These are phyloP conservation scores for Dactylellina drechsleri DNA, from an alignment of 2,329 filamentous ascomycete genomes.

Conservation along the genomic window DNA sequence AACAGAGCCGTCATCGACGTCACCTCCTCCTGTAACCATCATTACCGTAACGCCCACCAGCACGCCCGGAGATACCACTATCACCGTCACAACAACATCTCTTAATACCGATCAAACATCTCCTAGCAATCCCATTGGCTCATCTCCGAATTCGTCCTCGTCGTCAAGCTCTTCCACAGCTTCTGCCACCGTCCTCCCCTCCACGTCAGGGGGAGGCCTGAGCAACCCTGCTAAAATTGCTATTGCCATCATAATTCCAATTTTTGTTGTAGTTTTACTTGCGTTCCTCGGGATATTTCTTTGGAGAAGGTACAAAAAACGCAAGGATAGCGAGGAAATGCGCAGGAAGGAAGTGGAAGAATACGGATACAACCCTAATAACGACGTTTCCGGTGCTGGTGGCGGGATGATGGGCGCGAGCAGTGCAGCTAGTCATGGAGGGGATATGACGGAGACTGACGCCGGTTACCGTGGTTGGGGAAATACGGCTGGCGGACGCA, in stretches of 20 bases:
- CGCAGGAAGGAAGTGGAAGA: conserved; percentile 96
- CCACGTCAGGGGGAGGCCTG: conserved; percentile 64
- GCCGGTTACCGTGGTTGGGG: conserved; percentile 96
- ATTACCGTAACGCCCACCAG: conserved; percentile 54
- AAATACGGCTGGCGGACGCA: conserved; percentile 77
- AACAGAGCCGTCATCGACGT: conserved; percentile 38
- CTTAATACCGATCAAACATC: conserved; percentile 56
- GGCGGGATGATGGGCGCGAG: conserved; percentile 64
- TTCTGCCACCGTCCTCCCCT: conserved; percentile 53
- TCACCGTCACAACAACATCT: conserved; percentile 58
- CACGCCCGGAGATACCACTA: conserved; percentile 54
- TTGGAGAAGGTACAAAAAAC: conserved; percentile 88
- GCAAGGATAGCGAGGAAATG: conserved; percentile 84
- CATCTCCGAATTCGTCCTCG: conserved; percentile 55
- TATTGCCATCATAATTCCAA: conserved; percentile 91
- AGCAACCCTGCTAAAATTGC: conserved; percentile 78
- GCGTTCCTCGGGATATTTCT: conserved; percentile 80
- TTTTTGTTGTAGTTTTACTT: conserved; percentile 84
- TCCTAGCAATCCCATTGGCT: conserved; percentile 51
- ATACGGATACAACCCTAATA: conserved; percentile 97
- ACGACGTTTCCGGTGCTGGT: conserved; percentile 71
- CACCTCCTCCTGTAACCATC: conserved; percentile 23
- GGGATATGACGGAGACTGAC: conserved; percentile 81
- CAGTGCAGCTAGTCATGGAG: conserved; percentile 66
- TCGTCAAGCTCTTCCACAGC: conserved; percentile 57